Evolutionary conservation across 352 stramenopile species (phyloP).

Genomic region (Pythium scleroteichum): DNA sequence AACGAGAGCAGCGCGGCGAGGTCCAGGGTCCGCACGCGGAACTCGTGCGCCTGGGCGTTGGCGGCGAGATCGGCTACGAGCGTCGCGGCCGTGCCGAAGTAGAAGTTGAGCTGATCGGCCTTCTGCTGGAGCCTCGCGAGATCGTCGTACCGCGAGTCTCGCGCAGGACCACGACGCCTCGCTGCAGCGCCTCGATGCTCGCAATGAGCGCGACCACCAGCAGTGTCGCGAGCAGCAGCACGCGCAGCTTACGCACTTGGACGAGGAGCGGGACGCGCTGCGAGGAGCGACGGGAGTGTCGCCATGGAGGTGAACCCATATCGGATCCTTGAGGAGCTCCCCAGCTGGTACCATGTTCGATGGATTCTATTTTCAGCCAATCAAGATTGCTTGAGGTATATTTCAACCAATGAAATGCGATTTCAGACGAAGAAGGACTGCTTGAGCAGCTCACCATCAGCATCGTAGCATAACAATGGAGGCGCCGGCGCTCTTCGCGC

Average conservation of each 20-base stretch:
- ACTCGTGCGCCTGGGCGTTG: neutral
- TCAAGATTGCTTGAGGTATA: neutral
- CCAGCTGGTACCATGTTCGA: too few relatives aligned
- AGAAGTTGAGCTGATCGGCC: too few relatives aligned
- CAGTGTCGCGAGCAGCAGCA: too few relatives aligned
- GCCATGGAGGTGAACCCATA: neutral
- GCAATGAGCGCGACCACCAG: too few relatives aligned
- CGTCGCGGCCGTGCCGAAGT: neutral
- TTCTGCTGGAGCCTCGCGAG: too few relatives aligned
- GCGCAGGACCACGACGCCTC: too few relatives aligned
- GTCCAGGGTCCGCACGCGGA: neutral
- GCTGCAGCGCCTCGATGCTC: too few relatives aligned
- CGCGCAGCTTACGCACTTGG: too few relatives aligned
- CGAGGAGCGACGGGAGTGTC: neutral
- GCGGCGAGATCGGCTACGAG: neutral
- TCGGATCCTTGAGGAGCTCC: too few relatives aligned
- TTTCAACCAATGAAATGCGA: conserved; percentile 1
- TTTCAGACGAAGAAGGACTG: neutral
- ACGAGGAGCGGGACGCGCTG: conserved; percentile 1
- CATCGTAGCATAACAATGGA: conserved; percentile 25
- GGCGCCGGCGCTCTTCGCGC: conserved; percentile 23
- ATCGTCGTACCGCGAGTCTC: too few relatives aligned
- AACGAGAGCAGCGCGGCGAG: too few relatives aligned
- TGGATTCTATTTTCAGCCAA: too few relatives aligned
- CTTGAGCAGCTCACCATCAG: neutral